A percentile compares a stretch with the other conserved stretches of the same genome.
phyloP scores from a whole-genome alignment of 208 protist genomes.

The Trypanosoma melophagium region DNA sequence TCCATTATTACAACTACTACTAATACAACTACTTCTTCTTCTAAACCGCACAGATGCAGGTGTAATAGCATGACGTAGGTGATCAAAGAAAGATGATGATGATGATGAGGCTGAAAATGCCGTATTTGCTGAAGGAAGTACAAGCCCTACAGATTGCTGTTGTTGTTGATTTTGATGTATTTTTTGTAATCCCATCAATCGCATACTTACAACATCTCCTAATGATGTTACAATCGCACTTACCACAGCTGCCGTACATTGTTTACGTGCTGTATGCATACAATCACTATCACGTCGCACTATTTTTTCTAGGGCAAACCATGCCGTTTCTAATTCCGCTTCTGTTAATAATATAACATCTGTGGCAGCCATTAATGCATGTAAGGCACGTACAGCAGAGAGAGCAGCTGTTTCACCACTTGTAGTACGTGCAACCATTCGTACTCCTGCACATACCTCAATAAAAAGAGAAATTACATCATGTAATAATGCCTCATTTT shows the following conservation, averaged over 20 bases:
- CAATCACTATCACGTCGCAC: conserved; percentile 27
- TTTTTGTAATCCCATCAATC: neutral
- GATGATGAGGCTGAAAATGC: neutral
- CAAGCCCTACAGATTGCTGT: neutral
- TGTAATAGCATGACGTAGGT: conserved; percentile 16
- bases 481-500: conserved; percentile 11
- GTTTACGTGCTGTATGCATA: conserved; percentile 37
- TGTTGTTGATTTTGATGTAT: neutral
- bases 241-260: conserved; percentile 56
- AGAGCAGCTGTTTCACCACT: conserved; percentile 49
- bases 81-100: conserved; percentile 24
- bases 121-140: neutral
- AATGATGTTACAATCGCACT: conserved; percentile 42
- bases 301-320: conserved; percentile 46
- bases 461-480: conserved; percentile 29
- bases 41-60: neutral
- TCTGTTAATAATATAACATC: conserved; percentile 39
- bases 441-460: conserved; percentile 42
- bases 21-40: neutral
- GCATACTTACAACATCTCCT: conserved; percentile 40
- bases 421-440: conserved; percentile 41
- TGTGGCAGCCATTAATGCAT: conserved; percentile 25
- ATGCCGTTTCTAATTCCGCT: conserved; percentile 35
- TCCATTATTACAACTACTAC: neutral
- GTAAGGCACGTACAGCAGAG: conserved; percentile 57